Base-by-base conservation (phyloP, 179 eudicot species). In the Amaranthus tricolor region DNA sequence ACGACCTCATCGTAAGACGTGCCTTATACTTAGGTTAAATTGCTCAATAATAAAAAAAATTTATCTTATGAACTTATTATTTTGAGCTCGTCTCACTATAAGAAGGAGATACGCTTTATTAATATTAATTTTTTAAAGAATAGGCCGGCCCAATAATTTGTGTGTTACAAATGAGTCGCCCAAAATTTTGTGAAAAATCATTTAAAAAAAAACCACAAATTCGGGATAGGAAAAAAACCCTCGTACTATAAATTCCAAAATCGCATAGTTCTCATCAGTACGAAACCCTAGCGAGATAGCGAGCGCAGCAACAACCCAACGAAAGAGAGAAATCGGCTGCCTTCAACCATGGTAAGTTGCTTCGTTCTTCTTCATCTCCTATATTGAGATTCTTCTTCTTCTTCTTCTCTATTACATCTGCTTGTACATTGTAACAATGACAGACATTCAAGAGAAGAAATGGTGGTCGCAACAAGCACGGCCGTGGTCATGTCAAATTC, bases 401-500 rank as follows among this genome's bases (percentile, higher is more conserved):
- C 6, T 9, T 65, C 11, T 65, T n/a, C 21, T 12, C 13, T 67
- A 7, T 43, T 15, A 9, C 19, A 62, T 15, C 44, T 19, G 17
- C 19, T 78, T 55, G 40, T 31, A 31, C 40, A 31, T 31, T 31
- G 40, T 31, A 31, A 31, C 21, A 7, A 68, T 69, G 50, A 55
- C 79, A 90, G 96, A 93, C 98, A 3, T 93, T 93, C 86, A 93
- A 93, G 94, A 80, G 96, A 66, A 86, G 94, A 76, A 91, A 93
- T 51, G 98, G 96, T 11, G 98, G 98, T 7, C 89, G 96, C 70
- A 93, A 90, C 92, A 92, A 92, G 84, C 97, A 92, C 53, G 96
- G 96, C 49, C 97, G 96, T 77, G 97, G 96, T 70, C 98, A 93
- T 55, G 88, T 85, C 75, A 93, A 91, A 43, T 91, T 89, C 84